phyloP scores from a whole-genome alignment of 208 protist species.

The Blastocrithidia nonstop region DNA sequence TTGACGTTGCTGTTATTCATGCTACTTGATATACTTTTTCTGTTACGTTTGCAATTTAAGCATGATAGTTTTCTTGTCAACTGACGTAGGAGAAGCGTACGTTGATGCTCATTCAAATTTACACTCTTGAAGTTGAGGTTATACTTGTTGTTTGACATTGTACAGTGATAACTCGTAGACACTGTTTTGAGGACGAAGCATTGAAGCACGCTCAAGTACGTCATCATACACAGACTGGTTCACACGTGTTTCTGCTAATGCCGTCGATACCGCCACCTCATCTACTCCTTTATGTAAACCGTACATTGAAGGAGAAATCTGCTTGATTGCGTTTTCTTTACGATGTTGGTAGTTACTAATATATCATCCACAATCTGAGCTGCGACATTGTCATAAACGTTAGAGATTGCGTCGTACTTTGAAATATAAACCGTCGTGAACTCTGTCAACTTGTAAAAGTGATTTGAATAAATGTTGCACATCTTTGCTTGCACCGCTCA shows the following conservation, averaged over 20 bases:
- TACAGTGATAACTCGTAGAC: slow-evolving; percentile 10
- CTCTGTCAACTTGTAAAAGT: slow-evolving; percentile 27
- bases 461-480: slow-evolving; percentile 22
- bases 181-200: slow-evolving; percentile 17
- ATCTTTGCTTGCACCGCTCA: not conserved
- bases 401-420: slow-evolving; percentile 31
- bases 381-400: slow-evolving; percentile 15
- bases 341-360: slow-evolving; percentile 7
- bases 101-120: not conserved
- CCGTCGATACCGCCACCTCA: slow-evolving; percentile 38
- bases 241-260: slow-evolving; percentile 39
- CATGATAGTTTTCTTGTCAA: not conserved
- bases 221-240: slow-evolving; percentile 65
- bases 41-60: not conserved
- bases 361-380: slow-evolving; percentile 43
- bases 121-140: not conserved
- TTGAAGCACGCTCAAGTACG: slow-evolving; percentile 27
- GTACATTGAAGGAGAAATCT: slow-evolving; percentile 26
- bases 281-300: slow-evolving; percentile 14
- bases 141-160: slow-evolving; percentile 2
- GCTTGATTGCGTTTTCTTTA: too few species aligned
- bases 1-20: not conserved
- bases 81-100: too few species aligned
- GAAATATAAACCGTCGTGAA: slow-evolving; percentile 41
- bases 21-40: not conserved